Evolutionary conservation across 768 basidiomycete species (phyloP).

Genomic region (Podaxis mareebaensis): DNA sequence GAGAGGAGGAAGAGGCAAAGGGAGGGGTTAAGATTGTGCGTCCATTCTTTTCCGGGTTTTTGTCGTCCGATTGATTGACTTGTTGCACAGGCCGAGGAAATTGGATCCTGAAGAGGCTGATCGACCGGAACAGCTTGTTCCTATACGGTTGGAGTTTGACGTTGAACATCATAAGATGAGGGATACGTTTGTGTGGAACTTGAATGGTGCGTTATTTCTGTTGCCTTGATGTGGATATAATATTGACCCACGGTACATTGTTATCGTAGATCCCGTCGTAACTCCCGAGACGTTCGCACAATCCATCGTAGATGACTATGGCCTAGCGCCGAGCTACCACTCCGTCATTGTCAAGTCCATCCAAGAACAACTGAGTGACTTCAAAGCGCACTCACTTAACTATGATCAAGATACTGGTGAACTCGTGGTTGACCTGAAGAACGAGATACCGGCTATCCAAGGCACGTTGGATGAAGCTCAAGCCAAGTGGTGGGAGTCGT

Average conservation of each 20-base stretch:
- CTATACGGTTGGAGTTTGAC: constrained; percentile 95
- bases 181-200: constrained; percentile 97
- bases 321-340: constrained; percentile 65
- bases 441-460: constrained; percentile 8
- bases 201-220: constrained; percentile 67
- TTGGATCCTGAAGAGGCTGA: constrained; percentile 56
- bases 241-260: background rate
- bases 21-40: constrained; percentile 78
- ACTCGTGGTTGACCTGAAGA: constrained; percentile 20
- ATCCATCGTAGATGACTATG: constrained; percentile 89
- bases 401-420: constrained; percentile 49
- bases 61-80: constrained; percentile 8
- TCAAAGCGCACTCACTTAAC: constrained; percentile 62
- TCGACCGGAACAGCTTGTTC: constrained; percentile 81
- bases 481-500: constrained; percentile 68
- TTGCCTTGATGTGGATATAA: background rate
- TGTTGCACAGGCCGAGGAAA: constrained; percentile 54
- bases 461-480: constrained; percentile 54
- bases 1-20: constrained; percentile 56
- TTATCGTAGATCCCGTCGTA: constrained; percentile 72
- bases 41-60: constrained; percentile 27
- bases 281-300: constrained; percentile 91
- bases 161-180: constrained; percentile 92
- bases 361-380: constrained; percentile 85
- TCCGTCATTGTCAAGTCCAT: constrained; percentile 76